Evolutionary conservation across 306 rosid species (phyloP).

Genomic region (Cyclanthera cordifolia): DNA sequence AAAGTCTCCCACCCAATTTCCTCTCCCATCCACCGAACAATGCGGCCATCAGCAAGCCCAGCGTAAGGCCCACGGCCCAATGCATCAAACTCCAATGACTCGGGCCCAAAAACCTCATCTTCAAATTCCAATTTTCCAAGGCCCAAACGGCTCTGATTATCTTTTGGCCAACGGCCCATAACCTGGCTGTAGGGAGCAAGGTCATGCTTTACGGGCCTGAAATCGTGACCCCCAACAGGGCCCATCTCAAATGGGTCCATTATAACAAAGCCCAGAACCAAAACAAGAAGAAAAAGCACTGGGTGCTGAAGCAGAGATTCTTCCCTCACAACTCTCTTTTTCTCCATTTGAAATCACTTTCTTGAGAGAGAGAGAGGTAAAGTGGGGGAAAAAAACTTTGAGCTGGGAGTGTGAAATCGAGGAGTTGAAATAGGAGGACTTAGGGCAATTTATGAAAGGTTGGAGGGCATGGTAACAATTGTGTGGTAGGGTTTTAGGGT

Average conservation of each 20-base stretch:
- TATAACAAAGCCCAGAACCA: conserved; percentile 42
- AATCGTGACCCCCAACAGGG: conserved; percentile 52
- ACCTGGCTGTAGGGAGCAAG: conserved; percentile 77
- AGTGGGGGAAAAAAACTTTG: background rate
- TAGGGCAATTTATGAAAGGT: conserved; percentile 12
- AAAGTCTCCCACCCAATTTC: conserved; percentile 83
- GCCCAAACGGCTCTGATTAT: conserved; percentile 55
- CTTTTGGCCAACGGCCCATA: conserved; percentile 71
- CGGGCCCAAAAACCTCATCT: conserved; percentile 78
- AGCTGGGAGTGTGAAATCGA: background rate
- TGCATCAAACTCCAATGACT: conserved; percentile 66
- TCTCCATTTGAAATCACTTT: conserved; percentile 41
- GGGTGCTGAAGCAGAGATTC: conserved; percentile 69
- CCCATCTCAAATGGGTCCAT: conserved; percentile 89
- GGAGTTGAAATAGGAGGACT: background rate
- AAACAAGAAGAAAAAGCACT: conserved; percentile 33
- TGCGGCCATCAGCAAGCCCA: conserved; percentile 83
- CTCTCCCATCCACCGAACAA: conserved; percentile 91
- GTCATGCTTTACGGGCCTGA: conserved; percentile 61
- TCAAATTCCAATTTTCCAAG: conserved; percentile 50
- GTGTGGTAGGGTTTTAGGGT: conserved; percentile 6
- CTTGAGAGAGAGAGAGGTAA: background rate
- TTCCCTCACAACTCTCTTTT: conserved; percentile 39
- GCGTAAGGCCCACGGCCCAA: conserved; percentile 75
- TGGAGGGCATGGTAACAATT: background rate